phyloP scores from a whole-genome alignment of 129 eudicot genomes.

The Scalesia atractyloides region DNA sequence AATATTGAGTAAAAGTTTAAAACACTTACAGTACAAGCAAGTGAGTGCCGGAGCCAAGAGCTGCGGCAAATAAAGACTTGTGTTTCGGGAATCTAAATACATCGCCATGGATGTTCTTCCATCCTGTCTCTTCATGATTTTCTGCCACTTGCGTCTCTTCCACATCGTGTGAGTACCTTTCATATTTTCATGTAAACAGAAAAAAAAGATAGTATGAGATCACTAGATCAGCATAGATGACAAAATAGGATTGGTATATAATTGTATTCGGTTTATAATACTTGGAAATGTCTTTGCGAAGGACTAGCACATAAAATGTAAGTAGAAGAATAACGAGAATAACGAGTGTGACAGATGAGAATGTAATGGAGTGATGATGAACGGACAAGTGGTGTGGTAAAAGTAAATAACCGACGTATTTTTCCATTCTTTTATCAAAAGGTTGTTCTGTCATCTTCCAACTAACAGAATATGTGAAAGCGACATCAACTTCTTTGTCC shows the following conservation, averaged over 20 bases:
- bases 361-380: conserved; percentile 42
- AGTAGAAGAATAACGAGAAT: conserved; percentile 47
- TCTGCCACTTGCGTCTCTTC: conserved; percentile 45
- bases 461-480: conserved; percentile 53
- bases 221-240: not conserved
- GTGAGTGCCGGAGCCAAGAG: conserved; percentile 74
- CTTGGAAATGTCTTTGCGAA: conserved; percentile 71
- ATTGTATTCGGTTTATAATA: conserved; percentile 11
- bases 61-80: conserved; percentile 69
- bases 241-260: not conserved
- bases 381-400: conserved; percentile 54
- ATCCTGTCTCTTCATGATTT: conserved; percentile 68
- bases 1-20: not conserved
- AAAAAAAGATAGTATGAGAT: conserved; percentile 8
- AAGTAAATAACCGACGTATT: conserved; percentile 32
- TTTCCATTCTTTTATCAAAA: conserved; percentile 73
- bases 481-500: conserved; percentile 52
- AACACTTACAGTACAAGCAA: conserved; percentile 56
- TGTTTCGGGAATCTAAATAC: conserved; percentile 68
- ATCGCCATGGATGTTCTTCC: conserved; percentile 87
- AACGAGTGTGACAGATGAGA: conserved; percentile 53
- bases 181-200: conserved; percentile 7
- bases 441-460: conserved; percentile 51
- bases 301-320: conserved; percentile 54
- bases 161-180: conserved; percentile 63